Evolutionary conservation across 176 grass and related monocot species (phyloP).

Genomic region (Coix lacrymajobi): DNA sequence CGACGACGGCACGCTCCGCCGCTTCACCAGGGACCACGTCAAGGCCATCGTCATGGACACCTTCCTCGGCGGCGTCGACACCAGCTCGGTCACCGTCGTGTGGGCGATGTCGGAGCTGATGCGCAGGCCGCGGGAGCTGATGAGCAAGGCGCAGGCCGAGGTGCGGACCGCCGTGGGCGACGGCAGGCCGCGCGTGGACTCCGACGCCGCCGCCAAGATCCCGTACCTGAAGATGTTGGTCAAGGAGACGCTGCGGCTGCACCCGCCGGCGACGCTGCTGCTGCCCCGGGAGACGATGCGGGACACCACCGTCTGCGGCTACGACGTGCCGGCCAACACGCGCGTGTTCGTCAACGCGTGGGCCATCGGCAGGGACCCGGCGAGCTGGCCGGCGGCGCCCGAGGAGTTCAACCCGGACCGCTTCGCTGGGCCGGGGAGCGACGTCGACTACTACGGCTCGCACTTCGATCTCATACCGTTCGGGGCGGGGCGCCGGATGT

Average conservation of each 20-base stretch:
- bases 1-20: neutral
- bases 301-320: neutral
- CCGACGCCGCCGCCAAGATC: neutral
- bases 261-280: conserved; percentile 27
- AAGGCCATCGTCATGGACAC: conserved; percentile 27
- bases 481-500: conserved; percentile 30
- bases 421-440: neutral
- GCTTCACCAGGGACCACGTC: conserved; percentile 29
- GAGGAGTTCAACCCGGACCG: conserved; percentile 41
- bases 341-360: conserved; percentile 25
- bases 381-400: neutral
- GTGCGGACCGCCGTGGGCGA: neutral
- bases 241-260: conserved; percentile 27
- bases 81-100: neutral
- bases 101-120: conserved; percentile 38
- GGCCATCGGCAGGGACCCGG: conserved; percentile 35
- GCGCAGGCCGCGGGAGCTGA: neutral
- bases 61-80: conserved; percentile 10
- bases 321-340: neutral
- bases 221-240: conserved; percentile 26
- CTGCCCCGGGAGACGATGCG: conserved; percentile 2
- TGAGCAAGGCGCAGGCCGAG: conserved; percentile 26
- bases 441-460: conserved; percentile 22
- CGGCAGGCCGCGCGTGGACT: neutral
- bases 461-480: conserved; percentile 33